A percentile compares a stretch with the other conserved stretches of the same genome.
These are phyloP conservation scores for Actinidia arguta DNA, from an alignment of 179 eudicot species.

Conservation along the genomic window DNA sequence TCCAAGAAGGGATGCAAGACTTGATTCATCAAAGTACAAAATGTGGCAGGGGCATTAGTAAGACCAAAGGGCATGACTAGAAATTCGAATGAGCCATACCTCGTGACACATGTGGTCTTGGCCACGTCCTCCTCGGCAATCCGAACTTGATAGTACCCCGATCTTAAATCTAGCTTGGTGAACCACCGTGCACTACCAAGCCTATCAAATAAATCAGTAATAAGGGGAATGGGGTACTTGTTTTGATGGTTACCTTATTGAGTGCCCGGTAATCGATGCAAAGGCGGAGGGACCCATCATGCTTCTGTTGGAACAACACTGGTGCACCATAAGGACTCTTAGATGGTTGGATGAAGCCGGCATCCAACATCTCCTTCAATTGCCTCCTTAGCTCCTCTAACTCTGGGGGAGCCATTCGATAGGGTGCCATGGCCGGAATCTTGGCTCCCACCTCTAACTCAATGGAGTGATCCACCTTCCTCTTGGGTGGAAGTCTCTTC, in stretches of 20 bases:
- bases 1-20: neutral
- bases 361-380: conserved; percentile 3
- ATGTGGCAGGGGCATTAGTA: neutral
- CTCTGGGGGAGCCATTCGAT: neutral
- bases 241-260: neutral
- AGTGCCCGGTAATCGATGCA: conserved; percentile 1
- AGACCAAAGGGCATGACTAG: neutral
- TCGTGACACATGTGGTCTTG: neutral
- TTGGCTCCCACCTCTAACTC: neutral
- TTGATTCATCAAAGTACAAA: neutral
- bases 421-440: neutral
- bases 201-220: neutral
- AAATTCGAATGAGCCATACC: neutral
- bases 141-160: neutral
- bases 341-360: neutral
- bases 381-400: neutral
- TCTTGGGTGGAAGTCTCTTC: no score
- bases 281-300: neutral
- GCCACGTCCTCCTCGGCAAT: neutral
- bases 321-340: neutral
- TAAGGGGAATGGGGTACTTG: neutral
- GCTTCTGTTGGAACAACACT: neutral
- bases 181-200: neutral
- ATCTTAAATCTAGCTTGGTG: neutral
- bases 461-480: no score